Conservation (phyloP, 140 eudicot species). For the Stevia rebaudiana region DNA sequence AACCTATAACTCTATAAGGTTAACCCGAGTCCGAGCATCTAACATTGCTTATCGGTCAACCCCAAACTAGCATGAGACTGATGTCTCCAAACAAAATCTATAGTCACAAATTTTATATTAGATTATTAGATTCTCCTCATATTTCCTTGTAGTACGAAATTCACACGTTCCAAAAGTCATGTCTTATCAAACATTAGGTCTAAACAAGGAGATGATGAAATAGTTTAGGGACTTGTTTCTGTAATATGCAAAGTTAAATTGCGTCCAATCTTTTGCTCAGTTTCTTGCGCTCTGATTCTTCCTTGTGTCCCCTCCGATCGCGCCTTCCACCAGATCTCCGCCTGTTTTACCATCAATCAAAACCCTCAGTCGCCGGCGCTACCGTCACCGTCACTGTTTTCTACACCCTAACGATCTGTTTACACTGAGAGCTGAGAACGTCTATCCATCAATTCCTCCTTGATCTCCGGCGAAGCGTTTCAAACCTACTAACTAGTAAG, state of each 20-base stretch:
- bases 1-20: too few relatives aligned
- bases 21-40: too few relatives aligned
- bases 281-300: conserved; percentile 3
- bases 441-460: not conserved
- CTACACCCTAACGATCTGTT: conserved; percentile 19
- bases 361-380: conserved; percentile 16
- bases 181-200: too few relatives aligned
- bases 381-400: conserved; percentile 11
- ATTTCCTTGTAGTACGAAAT: too few relatives aligned
- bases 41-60: too few relatives aligned
- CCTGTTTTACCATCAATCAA: not conserved
- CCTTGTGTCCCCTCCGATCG: conserved; percentile 32
- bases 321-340: conserved; percentile 34
- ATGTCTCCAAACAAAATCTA: too few relatives aligned
- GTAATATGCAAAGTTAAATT: conserved; percentile 4
- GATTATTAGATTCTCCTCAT: too few relatives aligned
- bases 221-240: conserved; percentile 16
- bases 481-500: conserved; percentile 24
- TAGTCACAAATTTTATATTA: too few relatives aligned
- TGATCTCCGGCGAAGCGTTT: conserved; percentile 22
- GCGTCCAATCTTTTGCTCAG: conserved; percentile 7
- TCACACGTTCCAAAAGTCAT: too few relatives aligned
- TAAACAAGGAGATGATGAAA: not conserved
- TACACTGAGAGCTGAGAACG: not conserved
- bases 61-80: too few relatives aligned